Percentiles rank a stretch among this genome's conserved stretches.
phyloP scores from a whole-genome alignment of 1,284 basidiomycete genomes.

The Chiua sp. region DNA sequence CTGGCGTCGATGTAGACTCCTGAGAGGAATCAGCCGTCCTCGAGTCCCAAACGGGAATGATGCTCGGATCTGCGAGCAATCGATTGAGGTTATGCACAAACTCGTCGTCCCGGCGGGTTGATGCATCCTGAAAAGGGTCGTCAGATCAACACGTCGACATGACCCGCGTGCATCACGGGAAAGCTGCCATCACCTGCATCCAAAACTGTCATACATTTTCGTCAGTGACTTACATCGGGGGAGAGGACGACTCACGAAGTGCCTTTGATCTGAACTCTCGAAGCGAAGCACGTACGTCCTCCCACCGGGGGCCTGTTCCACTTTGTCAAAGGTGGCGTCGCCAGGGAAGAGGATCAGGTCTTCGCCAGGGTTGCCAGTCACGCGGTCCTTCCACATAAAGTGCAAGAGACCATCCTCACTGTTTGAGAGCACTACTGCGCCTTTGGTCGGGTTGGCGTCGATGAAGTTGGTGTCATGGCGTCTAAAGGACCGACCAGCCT shows the following conservation, averaged over 20 bases:
- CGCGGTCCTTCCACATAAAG: conserved; percentile 78
- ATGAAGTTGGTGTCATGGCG: conserved; percentile 68
- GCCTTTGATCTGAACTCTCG: conserved; percentile 77
- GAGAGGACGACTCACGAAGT: conserved; percentile 65
- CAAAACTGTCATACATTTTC: conserved; percentile 62
- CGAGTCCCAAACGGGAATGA: conserved; percentile 61
- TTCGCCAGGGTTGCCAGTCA: conserved; percentile 64
- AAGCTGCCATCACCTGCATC: conserved; percentile 66
- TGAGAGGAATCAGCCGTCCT: conserved; percentile 24
- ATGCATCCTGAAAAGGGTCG: conserved; percentile 57
- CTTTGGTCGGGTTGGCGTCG: conserved; percentile 70
- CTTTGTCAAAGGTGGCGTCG: conserved; percentile 78
- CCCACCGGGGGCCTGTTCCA: conserved; percentile 62
- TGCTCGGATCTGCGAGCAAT: conserved; percentile 67
- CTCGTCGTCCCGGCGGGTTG: conserved; percentile 69
- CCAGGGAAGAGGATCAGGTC: conserved; percentile 81
- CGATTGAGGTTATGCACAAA: conserved; percentile 73
- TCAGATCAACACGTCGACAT: conserved; percentile 13
- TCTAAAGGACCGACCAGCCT: conserved; percentile 78
- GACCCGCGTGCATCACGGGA: background rate
- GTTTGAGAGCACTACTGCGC: conserved; percentile 67
- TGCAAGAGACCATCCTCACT: conserved; percentile 78
- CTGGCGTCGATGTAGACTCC: conserved; percentile 46
- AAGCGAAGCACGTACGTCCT: conserved; percentile 83
- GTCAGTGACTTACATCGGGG: conserved; percentile 2